Conservation (phyloP, 805 yeast species). For the Kodamaea neixiangensis region DNA sequence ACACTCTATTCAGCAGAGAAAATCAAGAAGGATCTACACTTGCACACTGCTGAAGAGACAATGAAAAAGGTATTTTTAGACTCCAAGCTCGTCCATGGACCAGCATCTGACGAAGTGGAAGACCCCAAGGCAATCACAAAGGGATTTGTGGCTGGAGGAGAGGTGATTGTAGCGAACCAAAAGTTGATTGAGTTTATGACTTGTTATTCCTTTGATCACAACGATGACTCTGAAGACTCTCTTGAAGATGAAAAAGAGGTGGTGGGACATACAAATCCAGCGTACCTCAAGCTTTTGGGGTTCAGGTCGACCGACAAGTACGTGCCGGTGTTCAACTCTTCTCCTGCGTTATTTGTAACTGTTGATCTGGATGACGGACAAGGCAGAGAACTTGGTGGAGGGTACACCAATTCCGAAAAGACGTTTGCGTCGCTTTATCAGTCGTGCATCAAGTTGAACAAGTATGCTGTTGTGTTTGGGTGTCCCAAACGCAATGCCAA, state of each 20-base stretch:
- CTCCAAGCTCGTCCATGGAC: constrained; percentile 28
- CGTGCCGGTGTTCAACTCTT: constrained; percentile 52
- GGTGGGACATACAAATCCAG: constrained; percentile 27
- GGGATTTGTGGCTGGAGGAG: constrained; percentile 21
- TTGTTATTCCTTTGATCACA: constrained; percentile 38
- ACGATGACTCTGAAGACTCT: constrained; percentile 12
- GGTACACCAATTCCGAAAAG: constrained; percentile 59
- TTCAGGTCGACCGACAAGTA: constrained; percentile 53
- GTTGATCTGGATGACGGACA: constrained; percentile 56
- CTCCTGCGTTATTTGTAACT: constrained; percentile 61
- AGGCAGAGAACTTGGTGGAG: constrained; percentile 31
- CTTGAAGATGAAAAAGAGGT: constrained; percentile 11
- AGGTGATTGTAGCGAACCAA: constrained; percentile 26
- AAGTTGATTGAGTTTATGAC: constrained; percentile 30
- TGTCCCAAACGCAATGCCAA: constrained; percentile 51
- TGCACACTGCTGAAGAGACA: constrained; percentile 55
- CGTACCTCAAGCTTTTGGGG: constrained; percentile 67
- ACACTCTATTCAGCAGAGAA: constrained; percentile 59
- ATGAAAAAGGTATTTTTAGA: constrained; percentile 47
- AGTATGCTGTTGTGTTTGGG: constrained; percentile 76
- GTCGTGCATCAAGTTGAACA: constrained; percentile 50
- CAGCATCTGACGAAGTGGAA: constrained; percentile 31
- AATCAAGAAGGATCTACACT: constrained; percentile 48
- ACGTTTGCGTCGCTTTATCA: constrained; percentile 71
- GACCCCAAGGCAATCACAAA: constrained; percentile 27